Conservation (phyloP, 495 filamentous ascomycete genomes). For the Tuber calosporum region DNA sequence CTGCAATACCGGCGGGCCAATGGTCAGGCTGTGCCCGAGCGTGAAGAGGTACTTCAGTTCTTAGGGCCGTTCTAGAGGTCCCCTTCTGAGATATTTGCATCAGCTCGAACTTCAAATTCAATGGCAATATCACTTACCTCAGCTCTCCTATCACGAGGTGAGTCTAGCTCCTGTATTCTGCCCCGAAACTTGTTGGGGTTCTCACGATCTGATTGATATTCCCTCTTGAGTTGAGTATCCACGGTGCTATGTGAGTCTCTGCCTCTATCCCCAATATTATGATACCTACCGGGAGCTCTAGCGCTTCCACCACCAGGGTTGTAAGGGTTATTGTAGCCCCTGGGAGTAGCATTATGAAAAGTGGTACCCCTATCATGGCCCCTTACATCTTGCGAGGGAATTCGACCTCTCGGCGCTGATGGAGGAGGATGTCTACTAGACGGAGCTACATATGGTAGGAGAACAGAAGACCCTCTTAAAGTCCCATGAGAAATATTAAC, state of each 20-base stretch:
- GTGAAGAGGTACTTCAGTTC: not conserved
- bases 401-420: not conserved
- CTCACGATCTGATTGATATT: slow-evolving; percentile 1
- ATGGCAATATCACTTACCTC: not conserved
- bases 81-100: not conserved
- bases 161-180: not conserved
- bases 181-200: not conserved
- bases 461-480: not conserved
- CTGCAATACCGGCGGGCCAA: not conserved
- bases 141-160: not conserved
- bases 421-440: not conserved
- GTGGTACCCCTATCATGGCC: not conserved
- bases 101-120: not conserved
- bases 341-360: not conserved
- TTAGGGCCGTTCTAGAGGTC: not conserved
- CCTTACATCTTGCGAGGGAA: not conserved
- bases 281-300: not conserved
- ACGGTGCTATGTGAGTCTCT: not conserved
- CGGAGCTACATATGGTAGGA: not conserved
- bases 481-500: not conserved
- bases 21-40: not conserved
- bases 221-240: not conserved
- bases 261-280: not conserved
- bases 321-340: not conserved
- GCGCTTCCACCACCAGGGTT: not conserved